A percentile compares a stretch with the other conserved stretches of the same genome.
phyloP scores from a whole-genome alignment of 805 yeast species.

The Saccharomycodes ludwigii region DNA sequence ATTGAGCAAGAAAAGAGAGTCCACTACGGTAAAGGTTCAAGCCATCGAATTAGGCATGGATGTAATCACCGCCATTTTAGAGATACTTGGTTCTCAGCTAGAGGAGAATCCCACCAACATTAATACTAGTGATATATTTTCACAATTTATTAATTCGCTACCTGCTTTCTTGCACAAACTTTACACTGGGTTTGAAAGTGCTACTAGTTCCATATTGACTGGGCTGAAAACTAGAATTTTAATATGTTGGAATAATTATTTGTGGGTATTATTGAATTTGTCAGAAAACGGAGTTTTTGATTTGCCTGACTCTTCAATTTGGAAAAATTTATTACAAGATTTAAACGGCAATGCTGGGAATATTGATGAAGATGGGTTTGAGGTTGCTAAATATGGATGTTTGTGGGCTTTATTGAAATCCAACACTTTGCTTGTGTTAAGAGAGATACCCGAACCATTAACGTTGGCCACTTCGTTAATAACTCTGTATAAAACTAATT shows the following conservation, averaged over 20 bases:
- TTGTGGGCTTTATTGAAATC: constrained; percentile 32
- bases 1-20: constrained; percentile 28
- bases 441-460: constrained; percentile 11
- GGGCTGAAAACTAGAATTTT: constrained; percentile 18
- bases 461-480: constrained; percentile 17
- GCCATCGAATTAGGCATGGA: constrained; percentile 65
- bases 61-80: constrained; percentile 62
- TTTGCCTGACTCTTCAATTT: not conserved
- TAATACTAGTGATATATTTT: constrained; percentile 3
- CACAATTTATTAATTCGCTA: constrained; percentile 3
- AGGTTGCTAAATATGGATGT: constrained; percentile 28
- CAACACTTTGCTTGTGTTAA: too few species aligned
- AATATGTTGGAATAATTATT: constrained; percentile 57
- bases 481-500: constrained; percentile 11
- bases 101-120: constrained; percentile 10
- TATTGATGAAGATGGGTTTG: constrained; percentile 18
- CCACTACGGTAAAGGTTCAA: constrained; percentile 42
- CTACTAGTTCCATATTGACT: too few species aligned
- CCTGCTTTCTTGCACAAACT: constrained; percentile 11
- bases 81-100: constrained; percentile 29
- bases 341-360: not conserved
- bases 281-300: not conserved
- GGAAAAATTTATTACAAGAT: not conserved
- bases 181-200: constrained; percentile 8
- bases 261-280: constrained; percentile 33